Base-by-base conservation (phyloP, 2,329 filamentous ascomycete species). In the Myriosclerotinia scirpicola region DNA sequence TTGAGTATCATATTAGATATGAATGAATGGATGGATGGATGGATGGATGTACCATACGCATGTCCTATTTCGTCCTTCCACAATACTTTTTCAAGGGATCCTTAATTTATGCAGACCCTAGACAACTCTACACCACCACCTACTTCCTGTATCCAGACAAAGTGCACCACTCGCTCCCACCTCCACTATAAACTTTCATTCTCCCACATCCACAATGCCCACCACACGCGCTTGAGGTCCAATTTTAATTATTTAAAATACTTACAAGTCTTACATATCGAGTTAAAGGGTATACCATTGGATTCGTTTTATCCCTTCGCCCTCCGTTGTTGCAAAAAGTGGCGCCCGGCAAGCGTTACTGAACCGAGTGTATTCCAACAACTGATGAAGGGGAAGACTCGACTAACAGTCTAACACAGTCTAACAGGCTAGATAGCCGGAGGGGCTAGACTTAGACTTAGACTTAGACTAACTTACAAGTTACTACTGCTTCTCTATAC, bases 311-410 rank as follows among this genome's bases (percentile, higher is more conserved):
- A 65, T 52, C 54, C 46, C 44, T 60, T 60, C 44, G 34, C 52
- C 42, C 54, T 50, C 40, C 30, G 22, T 59, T 60, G 22, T 56
- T 56, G 14, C 26, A 56, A 65, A 65, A 42, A 44, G 54, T 65
- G 64, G 64, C 54, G 48, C 46, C 46, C 64, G 55, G 55, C 64
- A 61, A 61, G 46, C 55, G 64, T 65, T 54, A 59, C 63, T 59
- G 63, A 56, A 58, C 50, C 52, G 52, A 64, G 52, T 56, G 42
- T 55, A 46, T 26, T 40, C 9, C 50, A 55, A 55, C 61, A 56
- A 54, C 50, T 64, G 30, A 58, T 54, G 61, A 44, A 64, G 42
- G 61, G 40, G 12, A 46, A 20, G 22, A 44, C n/a, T 63, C 60
- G 40, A 40, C 52, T 30, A 64, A 46, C n/a, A n/a, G n/a, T n/a